phyloP scores from a whole-genome alignment of 352 stramenopile species.

The Achlya hypogyna region DNA sequence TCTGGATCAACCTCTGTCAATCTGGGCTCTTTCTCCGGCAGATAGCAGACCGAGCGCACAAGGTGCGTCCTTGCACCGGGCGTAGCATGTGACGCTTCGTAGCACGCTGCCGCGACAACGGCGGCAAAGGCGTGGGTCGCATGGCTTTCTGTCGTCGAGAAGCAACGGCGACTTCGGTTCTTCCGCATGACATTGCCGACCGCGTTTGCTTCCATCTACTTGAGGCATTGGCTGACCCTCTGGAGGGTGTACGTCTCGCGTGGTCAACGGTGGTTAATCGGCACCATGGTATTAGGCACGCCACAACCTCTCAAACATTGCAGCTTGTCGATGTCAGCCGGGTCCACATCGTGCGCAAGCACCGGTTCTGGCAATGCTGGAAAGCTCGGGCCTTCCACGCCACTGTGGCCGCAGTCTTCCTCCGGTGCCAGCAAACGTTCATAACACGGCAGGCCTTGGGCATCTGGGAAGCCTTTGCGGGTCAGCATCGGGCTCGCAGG shows the following conservation, averaged over 20 bases:
- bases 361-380: background rate
- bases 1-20: background rate
- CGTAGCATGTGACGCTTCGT: background rate
- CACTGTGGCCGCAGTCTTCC: background rate
- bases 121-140: background rate
- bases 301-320: too few species aligned
- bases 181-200: background rate
- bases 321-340: background rate
- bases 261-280: background rate
- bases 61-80: background rate
- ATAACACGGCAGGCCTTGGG: background rate
- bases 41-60: too few species aligned
- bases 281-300: background rate
- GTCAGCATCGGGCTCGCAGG: background rate
- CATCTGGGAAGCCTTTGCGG: background rate
- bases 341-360: background rate
- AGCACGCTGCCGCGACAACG: background rate
- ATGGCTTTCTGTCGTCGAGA: background rate
- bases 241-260: background rate
- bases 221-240: background rate
- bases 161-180: background rate
- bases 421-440: too few species aligned
- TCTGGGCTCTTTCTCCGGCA: background rate
- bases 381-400: background rate
- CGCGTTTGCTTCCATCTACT: background rate